phyloP scores from a whole-genome alignment of 2,329 filamentous ascomycete genomes.

The Aspergillus sp. region DNA sequence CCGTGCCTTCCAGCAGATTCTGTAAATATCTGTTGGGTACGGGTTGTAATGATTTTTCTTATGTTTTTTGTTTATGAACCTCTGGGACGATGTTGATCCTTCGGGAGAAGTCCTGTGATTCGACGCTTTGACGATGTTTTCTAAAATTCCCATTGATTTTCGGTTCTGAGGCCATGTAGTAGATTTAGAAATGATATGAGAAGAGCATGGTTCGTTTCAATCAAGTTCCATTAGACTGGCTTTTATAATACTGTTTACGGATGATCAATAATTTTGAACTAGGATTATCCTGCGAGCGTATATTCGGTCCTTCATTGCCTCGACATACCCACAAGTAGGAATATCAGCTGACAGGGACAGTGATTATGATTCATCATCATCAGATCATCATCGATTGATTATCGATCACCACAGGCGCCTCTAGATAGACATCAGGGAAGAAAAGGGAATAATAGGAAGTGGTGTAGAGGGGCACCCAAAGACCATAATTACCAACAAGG shows the following conservation, averaged over 20 bases:
- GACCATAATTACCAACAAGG: background rate
- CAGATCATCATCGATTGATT: slow-evolving; percentile 17
- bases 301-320: background rate
- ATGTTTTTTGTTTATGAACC: slow-evolving; percentile 25
- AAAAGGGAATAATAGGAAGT: slow-evolving; percentile 6
- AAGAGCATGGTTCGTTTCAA: slow-evolving; percentile 6
- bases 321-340: background rate
- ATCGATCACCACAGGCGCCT: slow-evolving; percentile 9
- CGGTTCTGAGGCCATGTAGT: slow-evolving; percentile 10
- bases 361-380: slow-evolving; percentile 15
- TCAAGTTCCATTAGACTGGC: background rate
- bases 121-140: slow-evolving; percentile 23
- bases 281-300: no score
- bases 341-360: background rate
- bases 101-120: slow-evolving; percentile 15
- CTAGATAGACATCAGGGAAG: background rate
- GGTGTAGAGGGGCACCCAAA: background rate
- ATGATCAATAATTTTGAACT: no score
- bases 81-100: slow-evolving; percentile 23
- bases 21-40: slow-evolving; percentile 56
- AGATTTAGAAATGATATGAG: slow-evolving; percentile 19
- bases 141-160: slow-evolving; percentile 11
- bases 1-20: slow-evolving; percentile 95
- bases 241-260: no score
- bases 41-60: slow-evolving; percentile 15